phyloP scores from a whole-genome alignment of 768 basidiomycete species.

The Boletus pseudo-olivaceus region DNA sequence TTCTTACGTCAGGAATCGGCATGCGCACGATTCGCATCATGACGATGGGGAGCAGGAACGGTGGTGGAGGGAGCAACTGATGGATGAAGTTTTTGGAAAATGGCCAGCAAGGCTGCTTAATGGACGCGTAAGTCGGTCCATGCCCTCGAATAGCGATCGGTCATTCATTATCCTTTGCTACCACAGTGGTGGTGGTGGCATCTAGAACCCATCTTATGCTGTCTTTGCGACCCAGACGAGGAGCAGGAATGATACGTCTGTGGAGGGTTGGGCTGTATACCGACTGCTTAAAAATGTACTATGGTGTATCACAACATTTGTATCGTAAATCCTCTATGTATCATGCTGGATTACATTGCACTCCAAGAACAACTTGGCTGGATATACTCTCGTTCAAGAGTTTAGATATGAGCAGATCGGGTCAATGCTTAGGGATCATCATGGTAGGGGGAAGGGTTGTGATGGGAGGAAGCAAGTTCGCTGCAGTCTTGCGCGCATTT shows the following conservation, averaged over 20 bases:
- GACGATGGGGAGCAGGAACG: constrained; percentile 32
- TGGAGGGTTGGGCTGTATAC: background rate
- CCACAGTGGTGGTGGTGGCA: constrained; percentile 86
- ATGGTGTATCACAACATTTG: constrained; percentile 3
- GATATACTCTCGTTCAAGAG: constrained; percentile 2
- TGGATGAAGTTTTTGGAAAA: constrained; percentile 56
- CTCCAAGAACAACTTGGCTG: background rate
- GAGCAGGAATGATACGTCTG: constrained; percentile 34
- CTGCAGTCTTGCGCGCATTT: constrained; percentile 73
- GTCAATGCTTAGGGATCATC: constrained; percentile 55
- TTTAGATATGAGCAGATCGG: background rate
- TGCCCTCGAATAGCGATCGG: background rate
- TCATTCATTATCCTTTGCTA: background rate
- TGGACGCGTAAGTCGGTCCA: constrained; percentile 49
- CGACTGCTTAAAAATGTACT: background rate
- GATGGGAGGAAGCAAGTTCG: constrained; percentile 75
- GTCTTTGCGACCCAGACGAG: constrained; percentile 55
- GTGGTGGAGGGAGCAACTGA: constrained; percentile 39
- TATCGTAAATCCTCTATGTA: constrained; percentile 14
- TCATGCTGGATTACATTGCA: background rate
- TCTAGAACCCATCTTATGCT: constrained; percentile 60
- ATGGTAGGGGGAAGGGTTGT: constrained; percentile 91
- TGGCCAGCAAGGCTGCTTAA: constrained; percentile 73
- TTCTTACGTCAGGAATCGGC: constrained; percentile 19
- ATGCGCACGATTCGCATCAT: constrained; percentile 15